phyloP scores from a whole-genome alignment of 495 filamentous ascomycete species.

The Aspergillus baeticus region DNA sequence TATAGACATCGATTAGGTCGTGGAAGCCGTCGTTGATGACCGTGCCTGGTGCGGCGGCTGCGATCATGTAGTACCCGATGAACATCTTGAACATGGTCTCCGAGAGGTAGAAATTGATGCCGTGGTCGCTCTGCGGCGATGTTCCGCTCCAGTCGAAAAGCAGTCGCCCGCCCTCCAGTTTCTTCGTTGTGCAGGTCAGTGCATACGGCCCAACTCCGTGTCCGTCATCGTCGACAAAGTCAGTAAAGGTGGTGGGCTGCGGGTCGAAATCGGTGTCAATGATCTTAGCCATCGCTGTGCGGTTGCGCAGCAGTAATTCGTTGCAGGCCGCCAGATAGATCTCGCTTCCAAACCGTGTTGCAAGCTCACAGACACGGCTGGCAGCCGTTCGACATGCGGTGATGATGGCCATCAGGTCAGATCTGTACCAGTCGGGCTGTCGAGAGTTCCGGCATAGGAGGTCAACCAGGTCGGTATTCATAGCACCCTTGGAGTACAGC shows the following conservation, averaged over 20 bases:
- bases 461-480: constrained; percentile 43
- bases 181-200: constrained; percentile 47
- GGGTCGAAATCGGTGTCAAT: constrained; percentile 45
- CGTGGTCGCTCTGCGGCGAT: constrained; percentile 45
- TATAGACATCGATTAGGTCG: constrained; percentile 47
- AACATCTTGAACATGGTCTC: constrained; percentile 56
- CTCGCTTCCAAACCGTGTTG: constrained; percentile 41
- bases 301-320: constrained; percentile 44
- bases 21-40: constrained; percentile 51
- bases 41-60: constrained; percentile 44
- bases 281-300: constrained; percentile 41
- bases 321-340: constrained; percentile 44
- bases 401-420: constrained; percentile 47
- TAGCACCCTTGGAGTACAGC: constrained; percentile 40
- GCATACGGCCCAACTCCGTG: constrained; percentile 49
- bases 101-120: constrained; percentile 51
- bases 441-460: constrained; percentile 49
- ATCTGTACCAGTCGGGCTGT: constrained; percentile 50
- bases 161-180: constrained; percentile 33
- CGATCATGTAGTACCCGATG: constrained; percentile 48
- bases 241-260: constrained; percentile 42
- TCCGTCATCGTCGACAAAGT: constrained; percentile 53
- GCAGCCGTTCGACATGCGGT: constrained; percentile 47
- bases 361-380: constrained; percentile 42
- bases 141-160: constrained; percentile 48